Percentiles rank a stretch among this genome's conserved stretches.
Conservation (phyloP, 768 basidiomycete genomes). For the Butyriboletus loyo region DNA sequence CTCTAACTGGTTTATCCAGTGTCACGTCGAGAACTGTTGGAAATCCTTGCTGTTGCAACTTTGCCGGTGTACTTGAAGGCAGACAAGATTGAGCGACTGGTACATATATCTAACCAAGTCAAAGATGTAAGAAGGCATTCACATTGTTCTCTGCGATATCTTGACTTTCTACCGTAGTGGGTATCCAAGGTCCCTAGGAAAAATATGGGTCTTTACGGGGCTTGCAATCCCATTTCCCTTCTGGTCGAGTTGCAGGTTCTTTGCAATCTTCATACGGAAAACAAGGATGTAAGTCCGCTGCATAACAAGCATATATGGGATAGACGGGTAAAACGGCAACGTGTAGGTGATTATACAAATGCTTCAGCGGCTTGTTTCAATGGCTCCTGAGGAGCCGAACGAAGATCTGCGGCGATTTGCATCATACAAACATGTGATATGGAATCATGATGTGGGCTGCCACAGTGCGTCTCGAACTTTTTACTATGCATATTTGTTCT, state of each 20-base stretch:
- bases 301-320: neutral
- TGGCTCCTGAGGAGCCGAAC: slow-evolving; percentile 34
- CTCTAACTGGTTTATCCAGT: slow-evolving; percentile 8
- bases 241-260: slow-evolving; percentile 26
- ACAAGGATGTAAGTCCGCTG: slow-evolving; percentile 15
- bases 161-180: slow-evolving; percentile 16
- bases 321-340: neutral
- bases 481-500: neutral
- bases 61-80: slow-evolving; percentile 15
- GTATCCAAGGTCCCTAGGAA: slow-evolving; percentile 5
- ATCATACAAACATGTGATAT: slow-evolving; percentile 56
- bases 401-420: slow-evolving; percentile 45
- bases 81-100: slow-evolving; percentile 4
- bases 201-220: neutral
- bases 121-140: slow-evolving; percentile 18
- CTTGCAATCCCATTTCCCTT: slow-evolving; percentile 23
- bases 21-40: slow-evolving; percentile 22
- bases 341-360: slow-evolving; percentile 14
- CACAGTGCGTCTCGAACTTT: slow-evolving; percentile 35
- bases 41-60: slow-evolving; percentile 23
- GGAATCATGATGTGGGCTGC: slow-evolving; percentile 40
- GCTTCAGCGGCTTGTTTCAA: slow-evolving; percentile 38
- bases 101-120: slow-evolving; percentile 18
- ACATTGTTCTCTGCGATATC: neutral
- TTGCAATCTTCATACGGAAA: slow-evolving; percentile 7